phyloP scores from a whole-genome alignment of 768 basidiomycete genomes.

The Flagelloscypha sp. region DNA sequence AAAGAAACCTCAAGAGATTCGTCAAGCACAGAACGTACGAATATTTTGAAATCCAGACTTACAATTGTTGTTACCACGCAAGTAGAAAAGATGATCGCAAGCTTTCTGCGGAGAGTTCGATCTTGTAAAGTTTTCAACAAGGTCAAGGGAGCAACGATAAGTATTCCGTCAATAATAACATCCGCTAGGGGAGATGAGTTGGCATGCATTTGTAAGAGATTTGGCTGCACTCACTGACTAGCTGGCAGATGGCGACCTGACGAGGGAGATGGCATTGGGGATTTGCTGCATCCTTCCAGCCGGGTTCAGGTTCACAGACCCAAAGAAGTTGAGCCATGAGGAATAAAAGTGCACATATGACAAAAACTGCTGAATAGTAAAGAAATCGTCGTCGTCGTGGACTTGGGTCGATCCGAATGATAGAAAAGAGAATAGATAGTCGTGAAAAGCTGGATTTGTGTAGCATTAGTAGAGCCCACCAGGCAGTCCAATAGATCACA shows the following conservation, averaged over 20 bases:
- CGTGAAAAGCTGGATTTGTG: constrained; percentile 34
- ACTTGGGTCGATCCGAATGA: constrained; percentile 30
- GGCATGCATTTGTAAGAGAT: background rate
- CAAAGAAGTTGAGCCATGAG: constrained; percentile 30
- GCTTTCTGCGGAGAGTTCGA: constrained; percentile 16
- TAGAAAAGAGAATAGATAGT: constrained; percentile 32
- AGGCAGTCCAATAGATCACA: background rate
- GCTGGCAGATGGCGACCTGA: constrained; percentile 35
- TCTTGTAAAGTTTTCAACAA: constrained; percentile 36
- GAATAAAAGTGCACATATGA: constrained; percentile 23
- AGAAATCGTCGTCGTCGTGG: constrained; percentile 12
- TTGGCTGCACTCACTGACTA: constrained; percentile 30
- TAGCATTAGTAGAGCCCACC: too few relatives aligned
- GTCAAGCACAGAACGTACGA: too few relatives aligned
- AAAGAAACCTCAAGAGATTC: too few relatives aligned
- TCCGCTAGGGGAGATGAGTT: constrained; percentile 25
- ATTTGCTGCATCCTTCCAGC: constrained; percentile 22
- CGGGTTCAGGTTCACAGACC: constrained; percentile 18
- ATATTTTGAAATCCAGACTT: too few relatives aligned
- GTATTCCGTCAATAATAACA: constrained; percentile 29
- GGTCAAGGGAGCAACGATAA: constrained; percentile 34
- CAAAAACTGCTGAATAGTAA: constrained; percentile 16
- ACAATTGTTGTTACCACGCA: constrained; percentile 10
- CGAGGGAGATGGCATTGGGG: constrained; percentile 32
- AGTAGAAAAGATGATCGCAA: constrained; percentile 10